phyloP scores from a whole-genome alignment of 2,329 filamentous ascomycete genomes.

The Penicillium sp. region DNA sequence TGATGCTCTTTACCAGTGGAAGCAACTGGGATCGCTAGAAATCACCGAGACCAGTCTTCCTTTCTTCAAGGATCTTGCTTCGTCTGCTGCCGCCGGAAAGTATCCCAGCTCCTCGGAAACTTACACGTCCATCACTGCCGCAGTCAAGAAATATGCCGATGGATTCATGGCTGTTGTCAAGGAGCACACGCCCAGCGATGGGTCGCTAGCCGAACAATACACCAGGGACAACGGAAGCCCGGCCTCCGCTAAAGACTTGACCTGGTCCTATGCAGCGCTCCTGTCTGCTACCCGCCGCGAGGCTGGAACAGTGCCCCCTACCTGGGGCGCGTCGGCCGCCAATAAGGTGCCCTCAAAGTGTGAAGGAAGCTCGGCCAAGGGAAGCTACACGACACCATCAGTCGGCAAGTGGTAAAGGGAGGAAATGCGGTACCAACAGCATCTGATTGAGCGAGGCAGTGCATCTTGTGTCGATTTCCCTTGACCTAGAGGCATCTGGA shows the following conservation, averaged over 20 bases:
- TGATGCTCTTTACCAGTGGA: background rate
- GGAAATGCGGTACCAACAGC: background rate
- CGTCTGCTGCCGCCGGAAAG: background rate
- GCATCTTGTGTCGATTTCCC: background rate
- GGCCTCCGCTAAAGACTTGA: background rate
- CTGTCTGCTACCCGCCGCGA: background rate
- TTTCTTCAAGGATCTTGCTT: background rate
- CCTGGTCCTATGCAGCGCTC: background rate
- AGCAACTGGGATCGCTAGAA: background rate
- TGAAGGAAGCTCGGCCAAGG: background rate
- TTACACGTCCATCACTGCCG: background rate
- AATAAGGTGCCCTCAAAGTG: background rate
- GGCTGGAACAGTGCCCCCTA: background rate
- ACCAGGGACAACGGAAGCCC: background rate
- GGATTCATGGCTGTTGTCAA: background rate
- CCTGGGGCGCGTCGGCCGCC: background rate
- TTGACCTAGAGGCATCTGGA: too few species aligned
- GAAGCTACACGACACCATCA: background rate
- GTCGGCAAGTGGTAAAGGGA: background rate
- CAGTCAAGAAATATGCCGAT: background rate
- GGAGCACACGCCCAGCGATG: background rate
- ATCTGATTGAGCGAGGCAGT: background rate
- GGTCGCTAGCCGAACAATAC: background rate
- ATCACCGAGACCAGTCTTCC: background rate
- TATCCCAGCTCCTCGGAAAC: background rate